These are phyloP conservation scores for Seminavis robusta DNA, from an alignment of 108 stramenopile genomes.

Conservation along the genomic window DNA sequence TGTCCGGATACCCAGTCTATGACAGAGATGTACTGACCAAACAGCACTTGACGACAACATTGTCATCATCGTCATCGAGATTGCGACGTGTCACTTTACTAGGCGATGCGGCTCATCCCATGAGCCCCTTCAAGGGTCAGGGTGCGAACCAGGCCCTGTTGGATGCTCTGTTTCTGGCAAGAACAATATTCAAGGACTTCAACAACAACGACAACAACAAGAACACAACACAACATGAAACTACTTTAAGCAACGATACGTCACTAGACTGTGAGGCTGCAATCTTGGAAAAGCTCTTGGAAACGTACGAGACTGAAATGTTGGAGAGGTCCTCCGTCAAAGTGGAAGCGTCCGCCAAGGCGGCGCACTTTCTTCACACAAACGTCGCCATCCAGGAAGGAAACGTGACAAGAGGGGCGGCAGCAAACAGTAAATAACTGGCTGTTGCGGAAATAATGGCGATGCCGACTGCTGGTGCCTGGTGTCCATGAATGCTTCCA, in stretches of 20 bases:
- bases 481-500: no score
- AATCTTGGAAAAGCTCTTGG: constrained; percentile 21
- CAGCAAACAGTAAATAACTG: no score
- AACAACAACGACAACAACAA: neutral
- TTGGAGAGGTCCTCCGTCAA: constrained; percentile 47
- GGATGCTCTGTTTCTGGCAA: constrained; percentile 68
- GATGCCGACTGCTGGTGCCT: no score
- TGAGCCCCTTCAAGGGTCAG: constrained; percentile 88
- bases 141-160: constrained; percentile 84
- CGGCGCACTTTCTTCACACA: constrained; percentile 62
- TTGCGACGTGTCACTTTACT: constrained; percentile 45
- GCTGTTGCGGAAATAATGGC: no score
- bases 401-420: constrained; percentile 52
- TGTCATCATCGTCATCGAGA: neutral
- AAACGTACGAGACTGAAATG: constrained; percentile 62
- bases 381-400: constrained; percentile 54
- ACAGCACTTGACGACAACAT: constrained; percentile 23
- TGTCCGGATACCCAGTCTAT: constrained; percentile 88
- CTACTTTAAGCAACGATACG: no score
- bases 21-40: constrained; percentile 56
- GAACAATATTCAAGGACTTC: constrained; percentile 35
- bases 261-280: no score
- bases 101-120: constrained; percentile 85
- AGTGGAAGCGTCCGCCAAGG: constrained; percentile 61
- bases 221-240: neutral